These are phyloP conservation scores for Pelargonium myrrhifolium DNA, from an alignment of 441 rosid genomes.

Conservation along the genomic window DNA sequence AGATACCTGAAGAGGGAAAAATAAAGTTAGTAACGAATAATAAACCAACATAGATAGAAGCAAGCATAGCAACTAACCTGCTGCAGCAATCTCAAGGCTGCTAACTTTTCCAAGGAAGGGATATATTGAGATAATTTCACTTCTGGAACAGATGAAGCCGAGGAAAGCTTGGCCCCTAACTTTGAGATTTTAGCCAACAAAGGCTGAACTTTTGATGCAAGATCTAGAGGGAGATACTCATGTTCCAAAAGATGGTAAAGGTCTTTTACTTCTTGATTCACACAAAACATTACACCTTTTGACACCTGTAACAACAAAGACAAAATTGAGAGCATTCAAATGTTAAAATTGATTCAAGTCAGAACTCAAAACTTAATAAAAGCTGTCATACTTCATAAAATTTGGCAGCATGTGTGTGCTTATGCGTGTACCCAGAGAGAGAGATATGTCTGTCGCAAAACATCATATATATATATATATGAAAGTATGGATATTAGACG, in stretches of 20 bases:
- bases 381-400: too few species aligned
- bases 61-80: slow-evolving; percentile 45
- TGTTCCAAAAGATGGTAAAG: slow-evolving; percentile 85
- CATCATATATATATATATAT: too few species aligned
- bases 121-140: slow-evolving; percentile 80
- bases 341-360: too few species aligned
- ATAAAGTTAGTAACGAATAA: too few species aligned
- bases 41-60: not conserved
- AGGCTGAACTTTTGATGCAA: slow-evolving; percentile 72
- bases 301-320: slow-evolving; percentile 43
- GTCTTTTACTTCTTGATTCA: slow-evolving; percentile 91
- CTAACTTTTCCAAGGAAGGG: slow-evolving; percentile 77
- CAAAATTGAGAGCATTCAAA: too few species aligned
- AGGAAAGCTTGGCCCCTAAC: slow-evolving; percentile 81
- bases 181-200: slow-evolving; percentile 67
- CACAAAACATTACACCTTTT: slow-evolving; percentile 90
- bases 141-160: slow-evolving; percentile 89
- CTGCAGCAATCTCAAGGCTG: slow-evolving; percentile 79
- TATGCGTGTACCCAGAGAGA: too few species aligned
- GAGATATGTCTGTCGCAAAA: too few species aligned
- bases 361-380: not conserved
- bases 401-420: too few species aligned
- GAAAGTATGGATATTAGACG: too few species aligned
- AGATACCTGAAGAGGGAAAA: slow-evolving; percentile 57
- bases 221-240: slow-evolving; percentile 80